Conservation (phyloP, 768 basidiomycete genomes). For the Grammothele lineata region DNA sequence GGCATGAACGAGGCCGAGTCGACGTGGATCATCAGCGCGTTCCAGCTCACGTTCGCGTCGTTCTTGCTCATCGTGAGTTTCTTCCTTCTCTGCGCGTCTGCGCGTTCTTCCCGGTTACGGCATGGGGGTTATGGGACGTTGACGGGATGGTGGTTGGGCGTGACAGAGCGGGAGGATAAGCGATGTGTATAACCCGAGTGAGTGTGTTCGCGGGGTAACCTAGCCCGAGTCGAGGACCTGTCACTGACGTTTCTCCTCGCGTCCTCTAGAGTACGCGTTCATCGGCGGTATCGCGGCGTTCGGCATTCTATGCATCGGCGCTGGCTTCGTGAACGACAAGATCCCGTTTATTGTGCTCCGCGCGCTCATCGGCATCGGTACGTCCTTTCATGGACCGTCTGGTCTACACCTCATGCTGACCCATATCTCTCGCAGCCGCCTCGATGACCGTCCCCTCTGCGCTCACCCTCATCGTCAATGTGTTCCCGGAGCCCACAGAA, state of each 20-base stretch:
- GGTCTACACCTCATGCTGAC: no score
- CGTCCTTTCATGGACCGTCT: no score
- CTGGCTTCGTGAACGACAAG: conserved; percentile 28
- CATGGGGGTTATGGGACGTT: no score
- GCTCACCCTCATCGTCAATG: conserved; percentile 39
- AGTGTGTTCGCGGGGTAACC: conserved; percentile 8
- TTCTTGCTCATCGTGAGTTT: conserved; percentile 31
- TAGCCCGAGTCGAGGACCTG: no score
- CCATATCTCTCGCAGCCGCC: conserved; percentile 29
- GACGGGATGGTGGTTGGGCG: not conserved
- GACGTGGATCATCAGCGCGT: conserved; percentile 34
- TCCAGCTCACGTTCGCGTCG: conserved; percentile 33
- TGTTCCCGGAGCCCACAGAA: conserved; percentile 40
- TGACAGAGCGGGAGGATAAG: conserved; percentile 29
- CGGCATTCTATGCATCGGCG: conserved; percentile 27
- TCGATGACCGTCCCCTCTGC: conserved; percentile 42
- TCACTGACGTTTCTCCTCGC: not conserved
- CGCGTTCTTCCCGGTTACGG: no score
- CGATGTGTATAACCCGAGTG: conserved; percentile 31
- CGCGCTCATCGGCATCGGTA: conserved; percentile 28
- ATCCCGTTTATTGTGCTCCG: conserved; percentile 30
- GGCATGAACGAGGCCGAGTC: conserved; percentile 23
- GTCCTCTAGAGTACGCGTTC: conserved; percentile 24
- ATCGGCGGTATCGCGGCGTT: conserved; percentile 23
- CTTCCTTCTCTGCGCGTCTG: not conserved